A percentile compares a stretch with the other conserved stretches of the same genome.
Conservation (phyloP, 805 yeast species). For the Isabelozyma pseudorhagii region DNA sequence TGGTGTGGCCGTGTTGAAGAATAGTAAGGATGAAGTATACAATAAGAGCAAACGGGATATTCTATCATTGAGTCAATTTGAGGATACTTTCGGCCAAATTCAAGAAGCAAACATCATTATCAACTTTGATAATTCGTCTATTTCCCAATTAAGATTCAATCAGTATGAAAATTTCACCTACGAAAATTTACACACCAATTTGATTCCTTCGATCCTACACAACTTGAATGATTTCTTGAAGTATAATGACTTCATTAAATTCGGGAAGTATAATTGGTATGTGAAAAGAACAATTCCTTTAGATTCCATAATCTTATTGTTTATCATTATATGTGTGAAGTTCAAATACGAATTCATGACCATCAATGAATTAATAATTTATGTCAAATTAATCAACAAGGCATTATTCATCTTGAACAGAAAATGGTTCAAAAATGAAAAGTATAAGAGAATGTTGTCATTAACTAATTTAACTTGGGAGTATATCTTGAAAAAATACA, state of each 20-base stretch:
- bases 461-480: slow-evolving; percentile 43
- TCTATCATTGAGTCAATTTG: slow-evolving; percentile 32
- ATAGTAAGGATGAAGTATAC: slow-evolving; percentile 61
- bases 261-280: slow-evolving; percentile 59
- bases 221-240: slow-evolving; percentile 54
- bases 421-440: slow-evolving; percentile 45
- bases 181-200: slow-evolving; percentile 49
- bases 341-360: slow-evolving; percentile 42
- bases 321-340: slow-evolving; percentile 52
- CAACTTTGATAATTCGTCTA: slow-evolving; percentile 34
- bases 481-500: slow-evolving; percentile 34
- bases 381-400: slow-evolving; percentile 39
- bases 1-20: background rate
- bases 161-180: slow-evolving; percentile 43
- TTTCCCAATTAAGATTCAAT: slow-evolving; percentile 33
- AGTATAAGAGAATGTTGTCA: slow-evolving; percentile 44
- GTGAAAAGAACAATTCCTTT: slow-evolving; percentile 58
- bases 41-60: slow-evolving; percentile 16
- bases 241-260: slow-evolving; percentile 49
- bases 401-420: slow-evolving; percentile 40
- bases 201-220: slow-evolving; percentile 56
- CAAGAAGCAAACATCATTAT: slow-evolving; percentile 37
- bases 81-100: slow-evolving; percentile 37
- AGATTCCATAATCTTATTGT: slow-evolving; percentile 52
- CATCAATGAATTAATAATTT: slow-evolving; percentile 32